phyloP scores from a whole-genome alignment of 2,329 filamentous ascomycete species.

The Arthrinium puccinioides region DNA sequence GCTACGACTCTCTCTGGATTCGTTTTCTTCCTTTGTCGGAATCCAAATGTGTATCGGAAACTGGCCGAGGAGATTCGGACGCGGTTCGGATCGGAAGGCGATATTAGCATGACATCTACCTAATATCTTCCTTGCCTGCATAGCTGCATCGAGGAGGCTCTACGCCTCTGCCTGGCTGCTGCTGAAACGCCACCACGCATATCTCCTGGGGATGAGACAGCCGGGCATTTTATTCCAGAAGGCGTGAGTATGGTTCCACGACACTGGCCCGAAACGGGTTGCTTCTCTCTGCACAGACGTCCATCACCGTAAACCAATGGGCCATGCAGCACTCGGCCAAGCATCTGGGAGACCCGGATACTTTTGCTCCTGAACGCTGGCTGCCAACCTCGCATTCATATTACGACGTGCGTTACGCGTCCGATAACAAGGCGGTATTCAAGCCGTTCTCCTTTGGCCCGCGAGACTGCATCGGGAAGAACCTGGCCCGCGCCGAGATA shows the following conservation, averaged over 20 bases:
- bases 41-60: neutral
- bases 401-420: conserved; percentile 5
- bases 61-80: conserved; percentile 1
- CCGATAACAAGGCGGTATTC: conserved; percentile 9
- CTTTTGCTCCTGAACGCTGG: conserved; percentile 11
- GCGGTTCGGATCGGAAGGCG: neutral
- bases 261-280: neutral
- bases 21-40: conserved; percentile 1
- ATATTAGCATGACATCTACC: conserved; percentile 1
- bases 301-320: conserved; percentile 35
- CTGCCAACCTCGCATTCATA: conserved; percentile 8
- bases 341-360: conserved; percentile 34
- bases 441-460: conserved; percentile 12
- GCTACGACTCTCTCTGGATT: conserved; percentile 5
- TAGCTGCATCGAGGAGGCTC: conserved; percentile 3
- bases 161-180: conserved; percentile 3
- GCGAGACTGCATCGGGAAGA: conserved; percentile 14
- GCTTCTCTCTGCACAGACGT: conserved; percentile 17
- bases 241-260: neutral
- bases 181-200: neutral
- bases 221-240: neutral
- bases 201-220: conserved; percentile 1
- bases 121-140: conserved; percentile 3
- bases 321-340: conserved; percentile 29
- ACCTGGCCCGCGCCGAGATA: conserved; percentile 27